A percentile compares a stretch with the other conserved stretches of the same genome.
Conservation (phyloP, 116 monocot genomes). For the Zostera marina region DNA sequence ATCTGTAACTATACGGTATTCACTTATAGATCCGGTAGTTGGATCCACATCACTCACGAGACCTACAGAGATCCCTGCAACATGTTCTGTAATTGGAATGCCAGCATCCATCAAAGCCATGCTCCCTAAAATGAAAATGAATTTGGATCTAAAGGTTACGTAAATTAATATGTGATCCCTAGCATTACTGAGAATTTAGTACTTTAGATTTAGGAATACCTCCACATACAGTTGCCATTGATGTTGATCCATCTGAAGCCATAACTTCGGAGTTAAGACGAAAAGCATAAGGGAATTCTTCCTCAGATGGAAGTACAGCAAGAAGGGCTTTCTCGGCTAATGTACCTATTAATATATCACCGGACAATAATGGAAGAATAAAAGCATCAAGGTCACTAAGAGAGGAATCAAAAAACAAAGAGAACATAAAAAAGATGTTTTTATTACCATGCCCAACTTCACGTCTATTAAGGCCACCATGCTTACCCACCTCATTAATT, state of each 20-base stretch:
- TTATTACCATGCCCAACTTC: conserved; percentile 96
- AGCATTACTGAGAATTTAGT: not conserved
- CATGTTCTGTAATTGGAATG: conserved; percentile 87
- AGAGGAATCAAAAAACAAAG: too few species aligned
- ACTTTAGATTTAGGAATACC: conserved; percentile 21
- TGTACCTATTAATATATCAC: conserved; percentile 35
- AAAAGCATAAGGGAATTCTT: conserved; percentile 85
- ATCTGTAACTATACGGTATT: conserved; percentile 93
- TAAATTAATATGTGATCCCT: not conserved
- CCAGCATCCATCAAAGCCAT: conserved; percentile 99
- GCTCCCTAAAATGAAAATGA: conserved; percentile 44
- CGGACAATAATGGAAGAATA: not conserved
- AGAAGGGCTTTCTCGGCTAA: conserved; percentile 98
- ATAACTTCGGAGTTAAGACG: conserved; percentile 96
- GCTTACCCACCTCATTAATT: conserved; percentile 90
- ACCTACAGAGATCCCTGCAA: conserved; percentile 95
- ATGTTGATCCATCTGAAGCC: conserved; percentile 98
- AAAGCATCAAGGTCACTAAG: not conserved
- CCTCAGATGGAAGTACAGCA: conserved; percentile 86
- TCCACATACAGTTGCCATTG: conserved; percentile 99
- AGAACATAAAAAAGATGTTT: not conserved
- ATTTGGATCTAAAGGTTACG: not conserved
- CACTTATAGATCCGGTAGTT: conserved; percentile 42
- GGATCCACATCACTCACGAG: conserved; percentile 83
- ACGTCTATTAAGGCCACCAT: conserved; percentile 75